Evolutionary conservation across 2,329 filamentous ascomycete genomes (phyloP), one percentile per base, ranked within the genome.

Genomic region (Leptographium wingfieldii): DNA sequence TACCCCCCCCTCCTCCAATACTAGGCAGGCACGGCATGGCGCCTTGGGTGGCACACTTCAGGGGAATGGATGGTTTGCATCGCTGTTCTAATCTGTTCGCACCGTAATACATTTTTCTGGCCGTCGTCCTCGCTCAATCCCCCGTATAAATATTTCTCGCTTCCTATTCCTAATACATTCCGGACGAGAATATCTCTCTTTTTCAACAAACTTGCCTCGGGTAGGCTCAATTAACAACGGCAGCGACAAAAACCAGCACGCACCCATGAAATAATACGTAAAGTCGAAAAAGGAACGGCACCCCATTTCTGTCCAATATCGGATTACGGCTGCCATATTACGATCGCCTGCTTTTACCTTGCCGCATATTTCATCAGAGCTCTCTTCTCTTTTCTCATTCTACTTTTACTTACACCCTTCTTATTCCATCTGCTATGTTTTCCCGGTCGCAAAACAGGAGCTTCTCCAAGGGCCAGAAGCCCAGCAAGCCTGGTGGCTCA

Each of bases 401-500:
- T 46, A 5, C 10, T 22, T 29, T 55, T 27, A 10, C 9, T 25
- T 38, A 35, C 53, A 19, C 16, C 31, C 43, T 55, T 40, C 11
- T 9, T 31, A n/a, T 46, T 46, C 5, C 22, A 19, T 27, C 43
- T 60, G 54, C 6, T 33, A 81, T 80, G 80, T 81, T 80, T 67
- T 72, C 73, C 65, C 74, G 74, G 68, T 73, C 73, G 27, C 73
- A 70, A 38, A 77, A 66, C 73, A 78, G 73, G 71, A 82, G 77
- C 70, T 80, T 80, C 61, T 78, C 78, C 58, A 82, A 80, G 63
- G 71, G 75, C 63, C 75, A 79, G 60, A 80, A 79, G 63, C 66
- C 67, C 29, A 74, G 71, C 65, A 81, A 78, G 64, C 77, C 79
- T 5, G 80, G 70, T 66, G 74, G 78, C 2, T 82, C 80, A 1